Conservation (phyloP, 257 asterid species). For the Leptodermis oblonga region DNA sequence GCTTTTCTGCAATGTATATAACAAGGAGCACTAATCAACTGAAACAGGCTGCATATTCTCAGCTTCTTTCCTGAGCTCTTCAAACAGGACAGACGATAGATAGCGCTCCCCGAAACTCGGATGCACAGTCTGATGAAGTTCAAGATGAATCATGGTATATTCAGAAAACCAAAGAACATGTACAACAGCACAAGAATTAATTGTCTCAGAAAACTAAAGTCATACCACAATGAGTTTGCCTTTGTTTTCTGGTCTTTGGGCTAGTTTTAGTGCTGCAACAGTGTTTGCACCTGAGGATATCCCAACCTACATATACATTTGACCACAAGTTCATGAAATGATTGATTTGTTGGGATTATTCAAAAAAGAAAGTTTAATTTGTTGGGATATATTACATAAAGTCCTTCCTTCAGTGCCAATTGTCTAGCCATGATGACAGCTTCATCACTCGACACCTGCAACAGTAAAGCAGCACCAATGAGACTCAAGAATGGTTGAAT, state of each 20-base stretch:
- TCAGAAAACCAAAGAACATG: not conserved
- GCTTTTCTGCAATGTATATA: too few species aligned
- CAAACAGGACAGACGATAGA: conserved; percentile 75
- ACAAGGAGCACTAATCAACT: conserved; percentile 64
- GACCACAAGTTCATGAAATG: not conserved
- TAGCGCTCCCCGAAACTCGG: conserved; percentile 94
- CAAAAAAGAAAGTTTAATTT: not conserved
- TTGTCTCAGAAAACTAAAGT: not conserved
- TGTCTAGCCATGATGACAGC: conserved; percentile 87
- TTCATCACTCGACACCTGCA: conserved; percentile 92
- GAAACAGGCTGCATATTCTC: conserved; percentile 87
- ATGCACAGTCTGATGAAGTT: conserved; percentile 74
- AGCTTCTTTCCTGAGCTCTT: conserved; percentile 86
- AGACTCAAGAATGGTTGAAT: not conserved
- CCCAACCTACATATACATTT: conserved; percentile 65
- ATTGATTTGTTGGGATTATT: too few species aligned
- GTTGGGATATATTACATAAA: conserved; percentile 52
- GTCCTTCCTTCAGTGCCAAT: conserved; percentile 90
- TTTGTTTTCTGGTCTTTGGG: conserved; percentile 80
- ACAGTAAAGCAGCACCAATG: not conserved
- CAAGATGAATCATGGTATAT: not conserved
- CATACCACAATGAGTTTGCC: conserved; percentile 96
- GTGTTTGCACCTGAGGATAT: conserved; percentile 98
- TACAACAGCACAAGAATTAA: not conserved
- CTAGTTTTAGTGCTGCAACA: conserved; percentile 83